Conservation (phyloP, 2,329 filamentous ascomycete species). For the Phialemonium atrogriseum region DNA sequence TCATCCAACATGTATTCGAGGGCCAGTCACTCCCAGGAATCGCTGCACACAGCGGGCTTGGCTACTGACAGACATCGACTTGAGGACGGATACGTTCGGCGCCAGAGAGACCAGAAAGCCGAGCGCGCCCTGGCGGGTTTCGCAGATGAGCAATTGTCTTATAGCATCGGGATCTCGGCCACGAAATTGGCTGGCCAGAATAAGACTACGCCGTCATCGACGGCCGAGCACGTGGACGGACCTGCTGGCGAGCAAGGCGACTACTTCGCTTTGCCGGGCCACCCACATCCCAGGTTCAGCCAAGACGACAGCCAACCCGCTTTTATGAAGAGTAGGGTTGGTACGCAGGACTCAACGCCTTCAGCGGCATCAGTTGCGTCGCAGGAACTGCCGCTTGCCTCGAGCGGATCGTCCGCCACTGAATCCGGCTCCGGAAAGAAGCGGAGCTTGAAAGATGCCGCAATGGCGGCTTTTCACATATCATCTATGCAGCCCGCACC, state of each 20-base stretch:
- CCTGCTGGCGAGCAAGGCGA: too few species aligned
- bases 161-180: constrained; percentile 1
- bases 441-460: constrained; percentile 25
- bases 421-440: constrained; percentile 11
- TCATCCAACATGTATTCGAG: constrained; percentile 2
- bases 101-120: constrained; percentile 17
- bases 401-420: too few species aligned
- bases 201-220: constrained; percentile 1
- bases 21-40: constrained; percentile 11
- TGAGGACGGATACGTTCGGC: constrained; percentile 14
- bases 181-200: constrained; percentile 10
- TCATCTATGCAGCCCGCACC: constrained; percentile 3
- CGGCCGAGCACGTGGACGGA: too few species aligned
- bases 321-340: too few species aligned
- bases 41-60: background rate
- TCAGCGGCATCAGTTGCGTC: too few species aligned
- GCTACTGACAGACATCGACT: constrained; percentile 9
- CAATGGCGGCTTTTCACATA: constrained; percentile 22
- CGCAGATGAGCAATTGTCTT: constrained; percentile 16
- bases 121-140: constrained; percentile 18
- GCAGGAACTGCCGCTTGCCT: too few species aligned
- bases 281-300: too few species aligned
- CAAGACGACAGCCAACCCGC: too few species aligned
- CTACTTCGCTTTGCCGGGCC: too few species aligned
- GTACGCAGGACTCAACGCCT: too few species aligned